Percentiles rank a stretch among this genome's conserved stretches.
These are phyloP conservation scores for Epichloe glyceriae DNA, from an alignment of 2,329 filamentous ascomycete genomes.

Conservation along the genomic window DNA sequence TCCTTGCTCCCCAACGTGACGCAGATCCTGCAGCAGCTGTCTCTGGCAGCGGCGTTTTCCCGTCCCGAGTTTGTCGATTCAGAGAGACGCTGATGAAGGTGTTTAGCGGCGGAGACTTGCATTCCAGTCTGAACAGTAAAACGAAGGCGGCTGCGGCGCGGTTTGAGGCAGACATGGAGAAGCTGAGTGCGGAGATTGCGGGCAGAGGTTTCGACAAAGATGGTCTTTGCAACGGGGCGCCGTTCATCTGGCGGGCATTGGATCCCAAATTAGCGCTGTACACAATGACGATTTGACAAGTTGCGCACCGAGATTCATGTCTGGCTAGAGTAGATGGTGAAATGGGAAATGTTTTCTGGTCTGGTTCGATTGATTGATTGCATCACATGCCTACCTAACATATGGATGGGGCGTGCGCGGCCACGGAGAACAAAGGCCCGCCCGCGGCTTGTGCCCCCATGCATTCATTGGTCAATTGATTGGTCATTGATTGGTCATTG, in stretches of 20 bases:
- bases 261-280: constrained; percentile 7
- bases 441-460: too few relatives aligned
- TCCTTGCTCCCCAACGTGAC: constrained; percentile 21
- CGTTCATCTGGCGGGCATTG: constrained; percentile 27
- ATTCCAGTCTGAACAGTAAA: constrained; percentile 18
- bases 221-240: constrained; percentile 33
- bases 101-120: constrained; percentile 24
- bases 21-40: constrained; percentile 23
- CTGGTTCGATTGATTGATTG: too few relatives aligned
- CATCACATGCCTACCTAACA: too few relatives aligned
- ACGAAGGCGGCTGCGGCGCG: constrained; percentile 19
- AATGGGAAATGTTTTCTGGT: too few relatives aligned
- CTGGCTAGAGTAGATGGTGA: background rate
- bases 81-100: constrained; percentile 27
- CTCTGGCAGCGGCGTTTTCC: constrained; percentile 25
- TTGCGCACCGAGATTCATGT: background rate
- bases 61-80: constrained; percentile 24
- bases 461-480: too few relatives aligned
- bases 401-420: too few relatives aligned
- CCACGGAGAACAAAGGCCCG: too few relatives aligned
- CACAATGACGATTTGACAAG: background rate
- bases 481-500: too few relatives aligned
- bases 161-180: constrained; percentile 25
- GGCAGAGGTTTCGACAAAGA: constrained; percentile 26
- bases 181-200: constrained; percentile 24